phyloP scores from a whole-genome alignment of 106 monocot genomes.

The Allium cepa region DNA sequence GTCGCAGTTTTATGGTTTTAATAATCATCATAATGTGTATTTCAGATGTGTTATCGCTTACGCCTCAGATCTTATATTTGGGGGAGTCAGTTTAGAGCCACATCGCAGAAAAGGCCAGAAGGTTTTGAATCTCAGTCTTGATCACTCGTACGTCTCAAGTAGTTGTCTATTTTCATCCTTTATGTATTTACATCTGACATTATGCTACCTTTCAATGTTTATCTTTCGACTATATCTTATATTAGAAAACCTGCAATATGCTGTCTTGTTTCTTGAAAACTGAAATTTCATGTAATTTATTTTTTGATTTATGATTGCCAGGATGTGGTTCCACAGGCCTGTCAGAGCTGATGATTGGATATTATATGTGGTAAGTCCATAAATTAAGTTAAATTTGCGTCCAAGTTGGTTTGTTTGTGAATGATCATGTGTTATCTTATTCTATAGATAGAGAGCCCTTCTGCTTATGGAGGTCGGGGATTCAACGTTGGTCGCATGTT shows the following conservation, averaged over 20 bases:
- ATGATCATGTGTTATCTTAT: slow-evolving; percentile 1
- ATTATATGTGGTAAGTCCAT: slow-evolving; percentile 50
- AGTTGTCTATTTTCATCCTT: not conserved
- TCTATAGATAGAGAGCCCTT: slow-evolving; percentile 75
- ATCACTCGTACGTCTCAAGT: slow-evolving; percentile 70
- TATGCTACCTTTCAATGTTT: too few relatives aligned
- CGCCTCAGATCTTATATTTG: slow-evolving; percentile 82
- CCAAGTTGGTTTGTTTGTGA: not conserved
- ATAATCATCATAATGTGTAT: not conserved
- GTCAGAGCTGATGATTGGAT: slow-evolving; percentile 91
- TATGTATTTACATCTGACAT: too few relatives aligned
- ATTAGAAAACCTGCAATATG: too few relatives aligned
- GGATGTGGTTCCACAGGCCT: slow-evolving; percentile 90
- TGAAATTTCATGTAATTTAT: not conserved
- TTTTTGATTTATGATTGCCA: slow-evolving; percentile 17
- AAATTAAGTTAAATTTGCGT: not conserved
- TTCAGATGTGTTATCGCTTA: slow-evolving; percentile 97
- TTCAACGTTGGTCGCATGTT: slow-evolving; percentile 70
- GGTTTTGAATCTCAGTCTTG: slow-evolving; percentile 62
- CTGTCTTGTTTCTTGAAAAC: too few relatives aligned
- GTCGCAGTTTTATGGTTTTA: too few relatives aligned
- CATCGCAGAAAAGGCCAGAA: slow-evolving; percentile 51
- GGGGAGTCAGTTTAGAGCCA: slow-evolving; percentile 66
- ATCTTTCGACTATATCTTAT: too few relatives aligned
- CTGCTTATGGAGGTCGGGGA: slow-evolving; percentile 62